phyloP scores from a whole-genome alignment of 352 stramenopile species.

The Peronospora destructor region DNA sequence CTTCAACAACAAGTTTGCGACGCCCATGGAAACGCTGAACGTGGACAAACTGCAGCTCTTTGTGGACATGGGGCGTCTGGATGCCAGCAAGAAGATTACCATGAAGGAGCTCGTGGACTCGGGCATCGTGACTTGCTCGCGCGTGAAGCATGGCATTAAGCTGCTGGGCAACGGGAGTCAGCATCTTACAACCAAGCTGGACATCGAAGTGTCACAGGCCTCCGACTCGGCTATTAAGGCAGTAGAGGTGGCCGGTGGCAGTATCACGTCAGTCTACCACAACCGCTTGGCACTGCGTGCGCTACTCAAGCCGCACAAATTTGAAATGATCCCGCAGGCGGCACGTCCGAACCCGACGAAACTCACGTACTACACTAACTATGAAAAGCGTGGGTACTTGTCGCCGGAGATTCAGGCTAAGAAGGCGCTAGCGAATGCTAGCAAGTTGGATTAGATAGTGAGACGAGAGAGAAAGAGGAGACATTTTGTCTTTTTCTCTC shows the following conservation, averaged over 20 bases:
- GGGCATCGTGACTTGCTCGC: slow-evolving; percentile 82
- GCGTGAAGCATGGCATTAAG: slow-evolving; percentile 95
- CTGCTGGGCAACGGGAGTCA: slow-evolving; percentile 87
- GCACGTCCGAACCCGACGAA: slow-evolving; percentile 93
- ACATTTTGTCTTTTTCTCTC: too few relatives aligned
- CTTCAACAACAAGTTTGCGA: slow-evolving; percentile 94
- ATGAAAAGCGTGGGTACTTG: slow-evolving; percentile 94
- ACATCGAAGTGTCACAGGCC: slow-evolving; percentile 93
- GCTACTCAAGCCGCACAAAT: slow-evolving; percentile 95
- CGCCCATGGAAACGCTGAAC: slow-evolving; percentile 90
- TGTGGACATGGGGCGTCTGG: slow-evolving; percentile 94
- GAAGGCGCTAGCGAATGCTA: slow-evolving; percentile 51
- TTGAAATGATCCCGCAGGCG: slow-evolving; percentile 88
- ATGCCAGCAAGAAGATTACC: slow-evolving; percentile 87
- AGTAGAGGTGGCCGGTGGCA: slow-evolving; percentile 91
- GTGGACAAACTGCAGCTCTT: slow-evolving; percentile 93
- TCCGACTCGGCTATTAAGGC: slow-evolving; percentile 91
- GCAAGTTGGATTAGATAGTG: slow-evolving; percentile 40
- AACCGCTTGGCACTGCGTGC: slow-evolving; percentile 92
- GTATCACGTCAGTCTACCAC: slow-evolving; percentile 95
- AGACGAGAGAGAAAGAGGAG: slow-evolving; percentile 8
- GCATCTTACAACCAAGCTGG: slow-evolving; percentile 83
- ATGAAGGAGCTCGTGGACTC: slow-evolving; percentile 90
- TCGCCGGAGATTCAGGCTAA: slow-evolving; percentile 94
- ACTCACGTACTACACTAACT: slow-evolving; percentile 96